Evolutionary conservation across 768 basidiomycete genomes (phyloP), one percentile per base, ranked within the genome.

Genomic region (Pleurotus cornucopiae): DNA sequence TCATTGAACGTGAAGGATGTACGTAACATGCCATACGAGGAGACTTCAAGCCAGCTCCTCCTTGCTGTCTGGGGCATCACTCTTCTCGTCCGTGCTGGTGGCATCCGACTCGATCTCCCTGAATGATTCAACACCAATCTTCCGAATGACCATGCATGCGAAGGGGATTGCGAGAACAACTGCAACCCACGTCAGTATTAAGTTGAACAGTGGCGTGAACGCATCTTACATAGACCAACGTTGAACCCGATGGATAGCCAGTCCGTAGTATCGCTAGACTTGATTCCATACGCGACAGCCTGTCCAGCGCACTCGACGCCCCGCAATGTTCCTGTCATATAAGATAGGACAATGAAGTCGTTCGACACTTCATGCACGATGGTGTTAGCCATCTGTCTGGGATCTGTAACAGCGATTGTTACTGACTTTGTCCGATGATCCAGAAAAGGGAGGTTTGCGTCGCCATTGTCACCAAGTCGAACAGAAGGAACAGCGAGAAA

Each of bases 211-310:
- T 7, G 18, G 16, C 14, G n/a, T 14, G 12, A 9, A 66, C 3
- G 5, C 23, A 16, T 6, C 69, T 45, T 51, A 70, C 69, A 69
- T n/a, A 70, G 60, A 4, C 69, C 68, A 40, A 70, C 56, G 25
- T 70, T 70, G 18, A 70, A 57, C 5, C 69, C 69, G 41, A 70
- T 67, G n/a, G 68, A 69, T 4, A 70, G 53, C 69, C 69, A 70
- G 46, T 70, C 59, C 2, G 68, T 67, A 9, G 69, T 69, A 55
- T 70, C 60, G 44, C 60, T 66, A 5, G 69, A 70, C 57, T 70
- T 70, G 57, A 70, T 66, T 1, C 68, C 69, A 46, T 66, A 70
- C 39, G 69, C 69, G 55, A 70, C 69, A 7, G 69, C 69, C 54
- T 69, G 69, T 3, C 69, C 69, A 14, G 66, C 68, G 49, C 68